Conservation (phyloP, 148 eudicot genomes). For the Cornus controversa region DNA sequence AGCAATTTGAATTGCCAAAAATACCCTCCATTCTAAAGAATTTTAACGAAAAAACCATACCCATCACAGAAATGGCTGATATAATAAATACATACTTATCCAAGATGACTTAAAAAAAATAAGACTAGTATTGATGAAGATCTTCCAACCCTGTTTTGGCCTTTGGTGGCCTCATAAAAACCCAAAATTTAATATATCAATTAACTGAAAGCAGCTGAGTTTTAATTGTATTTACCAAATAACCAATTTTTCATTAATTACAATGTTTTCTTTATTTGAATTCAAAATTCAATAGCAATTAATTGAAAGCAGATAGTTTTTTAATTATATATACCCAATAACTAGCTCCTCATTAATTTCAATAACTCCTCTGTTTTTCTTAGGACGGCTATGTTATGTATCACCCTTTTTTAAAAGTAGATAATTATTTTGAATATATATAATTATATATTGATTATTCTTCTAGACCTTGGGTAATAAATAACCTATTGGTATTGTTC, state of each 20-base stretch:
- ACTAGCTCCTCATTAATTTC: too few species aligned
- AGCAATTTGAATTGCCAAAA: background rate
- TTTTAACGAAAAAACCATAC: background rate
- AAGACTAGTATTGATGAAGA: background rate
- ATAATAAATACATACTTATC: slow-evolving; percentile 7
- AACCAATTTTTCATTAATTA: slow-evolving; percentile 6
- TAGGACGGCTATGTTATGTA: too few species aligned
- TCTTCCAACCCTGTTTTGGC: slow-evolving; percentile 11
- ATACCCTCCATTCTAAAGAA: background rate
- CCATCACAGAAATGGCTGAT: background rate
- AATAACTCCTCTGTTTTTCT: too few species aligned
- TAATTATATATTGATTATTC: too few species aligned
- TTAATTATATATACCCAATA: too few species aligned
- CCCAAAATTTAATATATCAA: slow-evolving; percentile 8
- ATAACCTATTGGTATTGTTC: too few species aligned
- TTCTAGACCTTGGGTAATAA: too few species aligned
- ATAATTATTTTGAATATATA: too few species aligned
- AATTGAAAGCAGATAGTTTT: too few species aligned
- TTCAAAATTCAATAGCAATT: background rate
- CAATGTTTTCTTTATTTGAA: slow-evolving; percentile 2
- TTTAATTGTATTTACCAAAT: slow-evolving; percentile 7
- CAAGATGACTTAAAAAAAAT: background rate
- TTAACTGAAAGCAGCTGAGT: background rate
- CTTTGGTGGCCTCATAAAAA: slow-evolving; percentile 8
- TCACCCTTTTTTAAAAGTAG: too few species aligned